These are phyloP conservation scores for Poa pratensis DNA, from an alignment of 176 grass and related monocot genomes.

Conservation along the genomic window DNA sequence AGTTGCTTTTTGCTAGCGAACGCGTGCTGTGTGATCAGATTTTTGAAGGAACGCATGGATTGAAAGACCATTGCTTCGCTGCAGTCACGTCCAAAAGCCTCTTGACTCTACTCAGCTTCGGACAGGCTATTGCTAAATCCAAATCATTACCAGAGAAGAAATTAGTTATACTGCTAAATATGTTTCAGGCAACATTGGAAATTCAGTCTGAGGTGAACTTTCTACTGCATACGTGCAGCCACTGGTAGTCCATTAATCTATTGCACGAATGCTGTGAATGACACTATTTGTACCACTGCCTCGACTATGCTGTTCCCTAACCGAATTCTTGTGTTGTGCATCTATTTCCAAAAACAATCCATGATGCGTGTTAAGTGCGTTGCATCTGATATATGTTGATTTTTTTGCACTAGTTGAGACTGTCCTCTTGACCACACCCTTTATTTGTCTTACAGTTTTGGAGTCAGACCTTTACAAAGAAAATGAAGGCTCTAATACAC, in stretches of 20 bases:
- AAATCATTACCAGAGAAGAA: conserved; percentile 63
- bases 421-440: neutral
- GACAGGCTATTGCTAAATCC: conserved; percentile 60
- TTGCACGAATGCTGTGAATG: neutral
- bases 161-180: conserved; percentile 60
- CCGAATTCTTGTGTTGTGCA: neutral
- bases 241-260: neutral
- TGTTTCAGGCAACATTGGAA: conserved; percentile 64
- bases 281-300: neutral
- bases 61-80: conserved; percentile 62
- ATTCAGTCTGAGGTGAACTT: conserved; percentile 64
- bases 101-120: conserved; percentile 63
- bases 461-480: conserved; percentile 6
- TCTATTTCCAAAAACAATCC: neutral
- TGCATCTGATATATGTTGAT: neutral
- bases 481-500: neutral
- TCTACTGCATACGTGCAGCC: neutral
- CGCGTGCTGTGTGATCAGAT: conserved; percentile 64
- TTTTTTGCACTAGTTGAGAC: neutral
- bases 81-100: conserved; percentile 59
- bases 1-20: conserved; percentile 72
- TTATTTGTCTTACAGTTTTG: neutral
- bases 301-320: neutral
- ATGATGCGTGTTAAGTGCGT: neutral
- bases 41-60: conserved; percentile 51